Base-by-base conservation (phyloP, 1,284 basidiomycete species). In the Golubevia sp. region DNA sequence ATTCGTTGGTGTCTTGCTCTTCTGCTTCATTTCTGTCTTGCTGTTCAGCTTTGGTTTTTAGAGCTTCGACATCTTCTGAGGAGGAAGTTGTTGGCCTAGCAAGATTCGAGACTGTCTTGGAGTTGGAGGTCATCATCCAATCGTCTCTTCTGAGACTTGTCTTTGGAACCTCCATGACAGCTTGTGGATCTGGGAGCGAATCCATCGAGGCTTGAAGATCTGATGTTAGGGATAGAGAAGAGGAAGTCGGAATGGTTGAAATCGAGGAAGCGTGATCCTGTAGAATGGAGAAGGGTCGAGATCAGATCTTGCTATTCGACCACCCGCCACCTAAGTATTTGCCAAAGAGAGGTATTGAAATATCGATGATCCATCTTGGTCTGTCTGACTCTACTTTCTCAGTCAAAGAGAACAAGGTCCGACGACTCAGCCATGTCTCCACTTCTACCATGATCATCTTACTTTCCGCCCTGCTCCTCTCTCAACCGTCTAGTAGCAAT, bases 391-490 rank as follows among this genome's bases (percentile, higher is more conserved):
- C 49, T 34, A 23, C 54, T 55, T 26, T 57, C 58, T n/a, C 56
- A 48, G 15, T 18, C 38, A 60, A 44, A 61, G n/a, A 59, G 13
- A 15, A 55, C 27, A 30, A 48, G 3, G 50, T 27, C 21, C 27
- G 55, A 48, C 24, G 15, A n/a, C 23, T 66, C 49, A 20, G 34
- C 60, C 18, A 7, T 86, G 88, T 75, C 75, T 92, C 92, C 74
- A 90, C 90, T 85, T 90, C 89, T 76, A 91, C 90, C 53, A 93
- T 89, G 72, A 92, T 91, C 86, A 92, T 93, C 85, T 94, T 92
- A 3, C 55, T 62, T 59, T 53, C n/a, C n/a, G n/a, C n/a, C n/a
- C n/a, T n/a, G n/a, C n/a, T n/a, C n/a, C n/a, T n/a, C n/a, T n/a
- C n/a, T n/a, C n/a, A n/a, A n/a, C n/a, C n/a, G n/a, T n/a, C n/a